Base-by-base conservation (phyloP, 768 basidiomycete species). In the Hortiboletus flavorubellus region DNA sequence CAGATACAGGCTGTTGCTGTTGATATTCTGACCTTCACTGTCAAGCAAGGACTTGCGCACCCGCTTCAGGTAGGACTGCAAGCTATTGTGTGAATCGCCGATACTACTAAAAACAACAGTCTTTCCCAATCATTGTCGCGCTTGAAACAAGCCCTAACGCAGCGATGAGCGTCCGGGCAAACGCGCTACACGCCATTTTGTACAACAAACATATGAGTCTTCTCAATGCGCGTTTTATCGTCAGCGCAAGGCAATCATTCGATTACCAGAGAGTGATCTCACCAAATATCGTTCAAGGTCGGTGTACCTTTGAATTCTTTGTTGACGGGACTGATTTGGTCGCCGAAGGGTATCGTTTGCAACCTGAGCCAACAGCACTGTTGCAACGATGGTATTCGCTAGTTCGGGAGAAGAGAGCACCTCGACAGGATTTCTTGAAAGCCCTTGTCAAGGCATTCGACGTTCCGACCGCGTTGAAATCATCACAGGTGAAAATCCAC, bases 11-110 rank as follows among this genome's bases (percentile, higher is more conserved):
- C 80, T 18, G 80, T 87, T 21, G 96, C 95, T 8, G 81, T 98
- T 49, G 95, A 98, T 59, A 89, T 98, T 42, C 72, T 99, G 51
- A 88, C 83, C 33, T 96, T 97, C 64, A 96, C 94, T 0, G 85
- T 98, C 59, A 93, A 89, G 65, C 96, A 98, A 71, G 97, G 97
- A 3, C 78, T 98, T 49, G 92, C 93, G 6, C 95, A 98, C 72
- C 97, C 97, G 0, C 78, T 99, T 7, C 90, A 92, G 77, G 91
- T 89, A 64, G 79, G 51, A 6, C 35, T 41, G n/a, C 61, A 31
- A 34, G 44, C 26, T 34, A n/a, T 43, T 16, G 4, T 52, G 30
- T n/a, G 11, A 29, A 33, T 49, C 33, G 5, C 34, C 42, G 48
- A 59, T 55, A 12, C 41, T 35, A 51, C 16, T 33, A n/a, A 33